Evolutionary conservation across 192 early-diverging fungal genomes (phyloP), one percentile per base, ranked within the genome.

Genomic region (Pilaira anomala): DNA sequence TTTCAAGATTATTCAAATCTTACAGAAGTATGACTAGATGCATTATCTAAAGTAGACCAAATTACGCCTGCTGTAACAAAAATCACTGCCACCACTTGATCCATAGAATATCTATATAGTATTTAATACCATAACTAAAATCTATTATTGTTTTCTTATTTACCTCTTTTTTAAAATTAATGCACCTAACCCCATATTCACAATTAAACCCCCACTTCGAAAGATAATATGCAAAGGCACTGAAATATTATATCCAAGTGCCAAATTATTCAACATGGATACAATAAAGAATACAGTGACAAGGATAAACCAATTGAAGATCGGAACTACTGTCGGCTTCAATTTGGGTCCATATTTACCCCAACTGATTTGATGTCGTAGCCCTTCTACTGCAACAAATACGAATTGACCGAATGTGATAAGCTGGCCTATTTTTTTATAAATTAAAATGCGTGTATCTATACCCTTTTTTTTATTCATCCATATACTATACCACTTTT

Each of bases 201-300:
- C 85, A 54, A 96, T 83, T 22, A 96, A 72, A 9, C 89, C 86
- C 26, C 87, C 88, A 7, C 88, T 90, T 22, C 94, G 77, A 68
- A 96, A 96, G 30, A 96, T 88, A 51, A 96, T 96, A 70, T 96
- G 92, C 55, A 96, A 51, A 13, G 94, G 94, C 36, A 96, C 88
- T 19, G 92, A 84, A 33, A 96, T 90, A 28, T 80, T 76, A 69
- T 83, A 93, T 4, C 86, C 89, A 8, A 94, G 77, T 0, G 92
- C 87, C 68, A 85, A 71, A 67, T 96, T 96, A 65, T 94, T 94
- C 53, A 93, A 71, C 4, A 92, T 80, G 0, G 91, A 92, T 7
- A 89, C 87, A 3, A 74, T 71, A 65, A 91, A 92, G 62, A 91
- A 94, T 67, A 94, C 57, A 24, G 79, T 66, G 1, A 96, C 94